Evolutionary conservation across 140 eudicot species (phyloP).

Genomic region (Bidens hawaiensis): DNA sequence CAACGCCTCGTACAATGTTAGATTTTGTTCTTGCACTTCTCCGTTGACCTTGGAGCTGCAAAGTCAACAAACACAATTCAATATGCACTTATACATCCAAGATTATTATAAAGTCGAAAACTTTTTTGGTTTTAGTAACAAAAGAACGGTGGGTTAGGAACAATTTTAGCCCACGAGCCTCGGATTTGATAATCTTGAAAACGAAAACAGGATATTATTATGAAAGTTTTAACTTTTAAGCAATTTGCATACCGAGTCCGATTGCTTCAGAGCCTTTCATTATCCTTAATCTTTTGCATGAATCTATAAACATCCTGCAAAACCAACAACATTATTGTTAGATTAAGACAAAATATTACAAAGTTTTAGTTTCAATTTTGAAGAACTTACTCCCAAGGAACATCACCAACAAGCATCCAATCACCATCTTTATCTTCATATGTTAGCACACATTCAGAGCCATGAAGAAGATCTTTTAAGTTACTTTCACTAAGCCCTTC

Average conservation of each 20-base stretch:
- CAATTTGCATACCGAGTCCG: slow-evolving; percentile 54
- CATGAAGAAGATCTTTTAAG: slow-evolving; percentile 57
- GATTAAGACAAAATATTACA: neutral
- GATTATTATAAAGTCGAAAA: neutral
- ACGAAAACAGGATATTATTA: no score
- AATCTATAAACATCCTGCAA: slow-evolving; percentile 59
- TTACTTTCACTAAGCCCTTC: slow-evolving; percentile 58
- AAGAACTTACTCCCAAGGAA: slow-evolving; percentile 77
- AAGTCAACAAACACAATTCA: slow-evolving; percentile 17
- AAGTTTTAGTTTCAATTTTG: neutral
- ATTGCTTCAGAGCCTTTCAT: slow-evolving; percentile 82
- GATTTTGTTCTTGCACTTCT: slow-evolving; percentile 51
- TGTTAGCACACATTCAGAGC: slow-evolving; percentile 73
- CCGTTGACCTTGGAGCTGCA: slow-evolving; percentile 67
- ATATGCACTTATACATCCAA: neutral
- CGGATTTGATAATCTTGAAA: neutral
- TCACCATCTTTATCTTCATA: slow-evolving; percentile 85
- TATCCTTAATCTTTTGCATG: slow-evolving; percentile 81
- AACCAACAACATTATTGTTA: neutral
- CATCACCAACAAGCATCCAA: slow-evolving; percentile 95
- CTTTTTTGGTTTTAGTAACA: neutral
- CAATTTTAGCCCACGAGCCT: neutral
- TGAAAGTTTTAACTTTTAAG: neutral
- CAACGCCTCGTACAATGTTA: slow-evolving; percentile 25
- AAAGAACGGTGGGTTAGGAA: neutral